Evolutionary conservation across 495 filamentous ascomycete genomes (phyloP).

Genomic region (Xylaria palmicola): DNA sequence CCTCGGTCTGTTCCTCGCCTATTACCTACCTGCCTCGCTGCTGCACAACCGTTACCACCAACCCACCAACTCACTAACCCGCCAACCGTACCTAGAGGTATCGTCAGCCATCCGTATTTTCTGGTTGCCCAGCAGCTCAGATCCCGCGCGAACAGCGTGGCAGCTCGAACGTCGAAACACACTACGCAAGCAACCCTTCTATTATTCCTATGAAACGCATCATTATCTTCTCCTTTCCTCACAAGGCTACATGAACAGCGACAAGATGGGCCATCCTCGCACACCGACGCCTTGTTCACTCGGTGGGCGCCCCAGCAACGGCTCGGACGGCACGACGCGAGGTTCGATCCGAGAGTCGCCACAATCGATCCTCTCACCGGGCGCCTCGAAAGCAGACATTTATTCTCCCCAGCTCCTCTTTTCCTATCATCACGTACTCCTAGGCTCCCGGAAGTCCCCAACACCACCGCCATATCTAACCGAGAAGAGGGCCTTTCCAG

Average conservation of each 20-base stretch:
- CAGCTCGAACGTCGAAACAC: neutral
- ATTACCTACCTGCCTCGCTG: neutral
- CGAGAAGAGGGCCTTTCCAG: neutral
- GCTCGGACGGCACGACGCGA: neutral
- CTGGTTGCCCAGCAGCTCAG: neutral
- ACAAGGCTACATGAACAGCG: neutral
- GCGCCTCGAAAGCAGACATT: neutral
- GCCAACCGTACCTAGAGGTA: neutral
- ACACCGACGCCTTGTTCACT: neutral
- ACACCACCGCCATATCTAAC: neutral
- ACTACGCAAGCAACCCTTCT: neutral
- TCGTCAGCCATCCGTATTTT: too few species aligned
- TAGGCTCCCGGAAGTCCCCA: neutral
- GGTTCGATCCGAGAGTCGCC: neutral
- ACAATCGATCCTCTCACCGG: neutral
- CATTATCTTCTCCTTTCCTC: neutral
- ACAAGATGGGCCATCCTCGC: neutral
- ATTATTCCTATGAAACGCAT: neutral
- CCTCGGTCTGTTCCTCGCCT: neutral
- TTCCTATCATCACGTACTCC: constrained; percentile 2
- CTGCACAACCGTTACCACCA: neutral
- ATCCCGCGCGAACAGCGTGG: neutral
- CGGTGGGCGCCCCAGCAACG: neutral
- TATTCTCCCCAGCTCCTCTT: constrained; percentile 1
- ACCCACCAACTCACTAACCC: neutral